phyloP scores from a whole-genome alignment of 768 basidiomycete species.

The Pholiota conissans region DNA sequence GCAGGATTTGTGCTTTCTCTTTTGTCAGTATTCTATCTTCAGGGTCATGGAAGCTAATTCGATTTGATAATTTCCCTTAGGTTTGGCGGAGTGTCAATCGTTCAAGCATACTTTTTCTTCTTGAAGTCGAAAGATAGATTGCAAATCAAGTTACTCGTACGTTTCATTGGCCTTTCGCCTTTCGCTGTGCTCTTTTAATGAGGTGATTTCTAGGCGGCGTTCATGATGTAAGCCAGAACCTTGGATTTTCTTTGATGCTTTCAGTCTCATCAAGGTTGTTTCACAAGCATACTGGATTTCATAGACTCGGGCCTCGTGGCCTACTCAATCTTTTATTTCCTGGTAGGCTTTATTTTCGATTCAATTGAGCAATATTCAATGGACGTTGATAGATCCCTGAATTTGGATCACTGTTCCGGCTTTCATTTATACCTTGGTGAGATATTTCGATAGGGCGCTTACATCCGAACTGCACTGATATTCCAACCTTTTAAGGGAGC shows the following conservation, averaged over 20 bases:
- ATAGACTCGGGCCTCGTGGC: neutral
- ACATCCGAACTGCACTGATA: neutral
- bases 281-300: constrained; percentile 1
- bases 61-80: neutral
- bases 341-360: neutral
- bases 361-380: neutral
- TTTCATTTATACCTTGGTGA: constrained; percentile 3
- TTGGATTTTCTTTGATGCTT: too few species aligned
- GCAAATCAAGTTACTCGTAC: neutral
- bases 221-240: neutral
- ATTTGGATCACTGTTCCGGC: constrained; percentile 3
- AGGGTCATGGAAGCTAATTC: neutral
- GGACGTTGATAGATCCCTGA: neutral
- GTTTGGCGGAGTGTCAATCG: neutral
- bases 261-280: neutral
- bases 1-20: constrained; percentile 5
- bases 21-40: neutral
- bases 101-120: constrained; percentile 3
- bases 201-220: neutral
- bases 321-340: constrained; percentile 2
- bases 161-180: neutral
- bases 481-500: neutral
- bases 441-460: neutral
- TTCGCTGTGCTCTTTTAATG: too few species aligned
- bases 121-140: neutral